Conservation (phyloP, 257 asterid species). For the Cynanchum wilfordii region DNA sequence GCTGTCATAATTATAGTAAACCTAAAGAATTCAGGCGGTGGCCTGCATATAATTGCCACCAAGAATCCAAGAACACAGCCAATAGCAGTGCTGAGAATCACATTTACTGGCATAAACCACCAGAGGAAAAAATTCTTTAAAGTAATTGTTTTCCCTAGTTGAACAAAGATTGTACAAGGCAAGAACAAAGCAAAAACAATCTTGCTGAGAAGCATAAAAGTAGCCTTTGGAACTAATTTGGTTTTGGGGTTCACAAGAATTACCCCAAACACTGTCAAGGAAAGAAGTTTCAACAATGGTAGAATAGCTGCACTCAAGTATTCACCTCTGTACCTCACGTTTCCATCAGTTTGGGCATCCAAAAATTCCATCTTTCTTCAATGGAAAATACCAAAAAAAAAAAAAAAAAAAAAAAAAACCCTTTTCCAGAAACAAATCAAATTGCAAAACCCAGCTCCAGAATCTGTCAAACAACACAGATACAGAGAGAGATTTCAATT, state of each 20-base stretch:
- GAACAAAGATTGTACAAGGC: constrained; percentile 79
- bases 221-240: constrained; percentile 69
- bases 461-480: background rate
- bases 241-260: constrained; percentile 75
- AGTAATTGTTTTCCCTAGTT: constrained; percentile 80
- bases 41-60: constrained; percentile 64
- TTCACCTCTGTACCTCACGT: constrained; percentile 31
- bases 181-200: constrained; percentile 82
- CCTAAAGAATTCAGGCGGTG: constrained; percentile 72
- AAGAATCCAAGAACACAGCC: constrained; percentile 75
- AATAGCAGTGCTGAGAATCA: constrained; percentile 63
- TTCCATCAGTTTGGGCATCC: constrained; percentile 1
- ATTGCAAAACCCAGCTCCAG: background rate
- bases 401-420: background rate
- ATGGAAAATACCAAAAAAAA: background rate
- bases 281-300: constrained; percentile 72
- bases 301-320: constrained; percentile 55
- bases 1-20: constrained; percentile 83
- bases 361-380: constrained; percentile 37
- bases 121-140: constrained; percentile 51
- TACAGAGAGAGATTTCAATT: background rate
- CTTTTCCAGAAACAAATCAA: background rate
- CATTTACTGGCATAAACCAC: constrained; percentile 98
- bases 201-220: constrained; percentile 89
- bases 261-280: constrained; percentile 63